Evolutionary conservation across 75 land plant genomes (phyloP).

Genomic region (Pinus tabuliformis): DNA sequence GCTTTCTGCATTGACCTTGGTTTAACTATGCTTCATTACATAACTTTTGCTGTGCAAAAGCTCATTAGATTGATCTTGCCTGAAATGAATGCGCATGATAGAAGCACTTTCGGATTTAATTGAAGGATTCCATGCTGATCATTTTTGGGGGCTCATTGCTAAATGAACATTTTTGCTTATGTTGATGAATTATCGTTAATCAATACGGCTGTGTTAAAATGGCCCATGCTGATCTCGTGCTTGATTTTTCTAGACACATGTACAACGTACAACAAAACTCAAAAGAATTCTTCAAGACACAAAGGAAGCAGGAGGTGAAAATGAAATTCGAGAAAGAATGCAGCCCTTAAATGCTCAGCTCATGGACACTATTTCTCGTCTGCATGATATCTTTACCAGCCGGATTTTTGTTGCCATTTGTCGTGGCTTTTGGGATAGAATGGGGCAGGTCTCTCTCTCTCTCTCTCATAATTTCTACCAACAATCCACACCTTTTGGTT

Average conservation of each 20-base stretch:
- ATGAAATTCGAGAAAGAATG: constrained; percentile 90
- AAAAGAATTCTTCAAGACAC: constrained; percentile 88
- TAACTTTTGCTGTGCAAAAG: background rate
- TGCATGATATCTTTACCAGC: constrained; percentile 78
- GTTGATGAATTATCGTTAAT: background rate
- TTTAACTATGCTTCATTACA: background rate
- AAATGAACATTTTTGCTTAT: background rate
- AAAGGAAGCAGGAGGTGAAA: constrained; percentile 80
- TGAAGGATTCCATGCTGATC: background rate
- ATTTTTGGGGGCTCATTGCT: background rate
- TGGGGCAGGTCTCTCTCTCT: constrained; percentile 72
- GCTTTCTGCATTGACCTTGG: background rate
- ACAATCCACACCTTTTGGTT: too few relatives aligned
- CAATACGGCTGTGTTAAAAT: background rate
- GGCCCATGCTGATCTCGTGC: background rate
- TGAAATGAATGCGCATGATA: background rate
- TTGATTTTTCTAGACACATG: constrained; percentile 30
- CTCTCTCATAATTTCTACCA: too few relatives aligned
- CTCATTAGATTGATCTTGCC: background rate
- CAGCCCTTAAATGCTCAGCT: constrained; percentile 76
- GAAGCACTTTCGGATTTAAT: background rate
- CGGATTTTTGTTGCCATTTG: constrained; percentile 76
- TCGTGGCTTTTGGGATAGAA: constrained; percentile 91
- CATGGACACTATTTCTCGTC: constrained; percentile 61
- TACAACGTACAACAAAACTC: constrained; percentile 66